Evolutionary conservation across 495 filamentous ascomycete species (phyloP).

Genomic region (Usnea hakonensis): DNA sequence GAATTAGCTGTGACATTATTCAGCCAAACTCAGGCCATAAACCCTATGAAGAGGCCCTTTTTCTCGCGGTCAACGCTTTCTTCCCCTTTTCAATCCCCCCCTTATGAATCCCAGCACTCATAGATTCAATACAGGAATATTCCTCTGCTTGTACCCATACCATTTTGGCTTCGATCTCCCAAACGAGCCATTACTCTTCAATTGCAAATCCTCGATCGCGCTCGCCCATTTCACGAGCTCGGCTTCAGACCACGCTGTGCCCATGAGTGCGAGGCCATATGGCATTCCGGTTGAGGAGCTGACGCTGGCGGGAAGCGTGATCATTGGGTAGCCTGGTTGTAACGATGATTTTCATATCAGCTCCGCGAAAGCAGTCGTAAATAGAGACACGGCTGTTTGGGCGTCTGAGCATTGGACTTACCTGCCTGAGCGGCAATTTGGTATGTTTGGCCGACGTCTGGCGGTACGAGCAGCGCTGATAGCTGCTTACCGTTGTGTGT

Average conservation of each 20-base stretch:
- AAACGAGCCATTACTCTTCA: constrained; percentile 30
- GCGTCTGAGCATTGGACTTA: constrained; percentile 25
- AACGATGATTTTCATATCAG: constrained; percentile 38
- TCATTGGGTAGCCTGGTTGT: constrained; percentile 53
- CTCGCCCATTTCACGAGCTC: constrained; percentile 55
- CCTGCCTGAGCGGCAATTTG: constrained; percentile 45
- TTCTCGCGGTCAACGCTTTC: too few species aligned
- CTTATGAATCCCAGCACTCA: too few species aligned
- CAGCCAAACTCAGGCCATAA: too few species aligned
- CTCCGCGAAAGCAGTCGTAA: too few species aligned
- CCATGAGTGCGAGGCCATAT: constrained; percentile 60
- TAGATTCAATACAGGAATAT: constrained; percentile 37
- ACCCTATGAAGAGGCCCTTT: too few species aligned
- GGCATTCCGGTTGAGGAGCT: constrained; percentile 54
- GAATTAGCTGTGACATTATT: too few species aligned
- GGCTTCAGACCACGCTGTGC: constrained; percentile 56
- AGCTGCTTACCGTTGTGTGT: constrained; percentile 40
- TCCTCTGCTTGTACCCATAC: constrained; percentile 43
- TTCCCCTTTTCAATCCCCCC: too few species aligned
- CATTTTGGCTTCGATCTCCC: constrained; percentile 44
- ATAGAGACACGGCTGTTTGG: neutral
- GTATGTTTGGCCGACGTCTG: constrained; percentile 56
- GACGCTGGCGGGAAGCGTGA: constrained; percentile 58
- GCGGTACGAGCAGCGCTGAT: constrained; percentile 56
- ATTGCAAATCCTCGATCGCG: constrained; percentile 61